A percentile compares a stretch with the other conserved stretches of the same genome.
phyloP scores from a whole-genome alignment of 768 basidiomycete genomes.

The Mycena indigotica region DNA sequence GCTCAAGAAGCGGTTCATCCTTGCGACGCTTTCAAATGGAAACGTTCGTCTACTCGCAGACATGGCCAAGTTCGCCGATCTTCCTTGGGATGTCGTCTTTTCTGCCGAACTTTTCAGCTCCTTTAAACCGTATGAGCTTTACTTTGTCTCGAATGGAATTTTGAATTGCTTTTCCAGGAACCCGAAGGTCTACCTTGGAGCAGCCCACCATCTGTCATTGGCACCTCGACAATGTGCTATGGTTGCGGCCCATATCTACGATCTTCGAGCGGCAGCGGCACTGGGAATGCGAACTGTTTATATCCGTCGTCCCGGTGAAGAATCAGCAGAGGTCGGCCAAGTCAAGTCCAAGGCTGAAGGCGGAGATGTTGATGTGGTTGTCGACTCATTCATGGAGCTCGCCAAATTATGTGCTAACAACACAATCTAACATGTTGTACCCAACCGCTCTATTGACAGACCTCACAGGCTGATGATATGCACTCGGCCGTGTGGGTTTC shows the following conservation, averaged over 20 bases:
- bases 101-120: conserved; percentile 61
- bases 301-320: conserved; percentile 54
- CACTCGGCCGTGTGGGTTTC: background rate
- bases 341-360: conserved; percentile 53
- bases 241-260: conserved; percentile 65
- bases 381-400: conserved; percentile 53
- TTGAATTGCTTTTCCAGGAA: conserved; percentile 36
- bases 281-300: conserved; percentile 64
- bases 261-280: conserved; percentile 54
- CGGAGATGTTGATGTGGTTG: conserved; percentile 60
- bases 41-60: conserved; percentile 62
- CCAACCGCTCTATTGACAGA: background rate
- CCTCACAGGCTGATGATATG: background rate
- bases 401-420: too few relatives aligned
- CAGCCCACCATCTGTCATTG: conserved; percentile 51
- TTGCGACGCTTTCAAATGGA: conserved; percentile 64
- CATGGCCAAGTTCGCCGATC: conserved; percentile 63
- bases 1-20: conserved; percentile 53
- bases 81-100: conserved; percentile 68
- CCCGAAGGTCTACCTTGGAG: conserved; percentile 52
- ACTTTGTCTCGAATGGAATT: background rate
- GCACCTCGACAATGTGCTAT: conserved; percentile 56
- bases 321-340: conserved; percentile 24
- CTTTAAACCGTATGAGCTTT: conserved; percentile 57
- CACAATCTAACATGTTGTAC: background rate